Percentiles rank a stretch among this genome's conserved stretches.
These are phyloP conservation scores for Heterobasidion occidentale DNA, from an alignment of 1,284 basidiomycete species.

Conservation along the genomic window DNA sequence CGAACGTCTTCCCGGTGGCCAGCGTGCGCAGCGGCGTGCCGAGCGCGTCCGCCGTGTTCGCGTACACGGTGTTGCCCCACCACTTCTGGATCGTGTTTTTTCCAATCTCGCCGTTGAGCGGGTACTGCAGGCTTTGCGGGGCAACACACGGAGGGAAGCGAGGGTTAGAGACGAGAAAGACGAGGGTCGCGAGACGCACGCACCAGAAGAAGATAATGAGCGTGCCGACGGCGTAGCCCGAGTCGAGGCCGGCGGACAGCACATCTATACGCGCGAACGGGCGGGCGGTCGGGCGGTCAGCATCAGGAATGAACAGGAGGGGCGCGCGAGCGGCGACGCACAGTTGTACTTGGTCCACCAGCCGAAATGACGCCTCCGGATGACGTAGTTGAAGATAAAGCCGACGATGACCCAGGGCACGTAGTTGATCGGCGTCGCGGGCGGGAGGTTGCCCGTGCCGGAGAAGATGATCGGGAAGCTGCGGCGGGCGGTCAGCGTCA, in stretches of 20 bases:
- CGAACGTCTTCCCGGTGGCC: slow-evolving; percentile 42
- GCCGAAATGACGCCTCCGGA: slow-evolving; percentile 33
- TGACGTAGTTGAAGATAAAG: slow-evolving; percentile 42
- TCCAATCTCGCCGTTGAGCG: neutral
- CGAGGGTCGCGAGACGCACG: neutral
- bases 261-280: slow-evolving; percentile 26
- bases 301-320: neutral
- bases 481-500: neutral
- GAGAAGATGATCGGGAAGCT: slow-evolving; percentile 39
- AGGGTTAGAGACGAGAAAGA: neutral
- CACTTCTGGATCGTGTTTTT: slow-evolving; percentile 18
- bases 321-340: slow-evolving; percentile 9
- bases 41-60: slow-evolving; percentile 52
- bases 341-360: slow-evolving; percentile 47
- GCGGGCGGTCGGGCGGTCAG: no score
- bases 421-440: slow-evolving; percentile 32
- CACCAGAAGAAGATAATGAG: slow-evolving; percentile 25
- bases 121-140: neutral
- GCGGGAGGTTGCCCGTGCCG: slow-evolving; percentile 40
- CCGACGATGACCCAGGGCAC: slow-evolving; percentile 35
- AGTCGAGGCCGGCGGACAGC: slow-evolving; percentile 50
- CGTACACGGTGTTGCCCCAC: slow-evolving; percentile 71
- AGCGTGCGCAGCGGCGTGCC: slow-evolving; percentile 43
- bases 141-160: neutral
- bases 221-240: slow-evolving; percentile 50